phyloP scores from a whole-genome alignment of 768 basidiomycete genomes.

The Boletellus ananiceps region DNA sequence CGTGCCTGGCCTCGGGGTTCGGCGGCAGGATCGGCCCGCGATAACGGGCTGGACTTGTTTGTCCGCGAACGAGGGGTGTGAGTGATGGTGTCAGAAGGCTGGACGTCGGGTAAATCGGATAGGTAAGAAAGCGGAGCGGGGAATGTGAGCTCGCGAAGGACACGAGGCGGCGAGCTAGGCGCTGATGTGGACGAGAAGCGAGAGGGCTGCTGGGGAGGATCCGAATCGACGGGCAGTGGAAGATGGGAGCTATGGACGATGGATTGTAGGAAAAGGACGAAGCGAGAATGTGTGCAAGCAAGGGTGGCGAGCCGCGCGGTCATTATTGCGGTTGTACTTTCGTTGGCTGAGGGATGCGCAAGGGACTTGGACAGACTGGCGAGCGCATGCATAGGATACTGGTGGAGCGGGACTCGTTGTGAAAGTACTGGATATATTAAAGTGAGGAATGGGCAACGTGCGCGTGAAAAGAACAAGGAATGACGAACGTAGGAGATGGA shows the following conservation, averaged over 20 bases:
- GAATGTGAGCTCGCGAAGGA: constrained; percentile 59
- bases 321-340: constrained; percentile 16
- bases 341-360: constrained; percentile 28
- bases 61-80: constrained; percentile 7
- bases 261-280: constrained; percentile 70
- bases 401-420: constrained; percentile 57
- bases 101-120: constrained; percentile 17
- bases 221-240: constrained; percentile 44
- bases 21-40: constrained; percentile 10
- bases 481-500: constrained; percentile 62
- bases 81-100: constrained; percentile 4
- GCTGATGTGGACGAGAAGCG: constrained; percentile 14
- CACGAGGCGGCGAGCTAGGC: constrained; percentile 26
- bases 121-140: constrained; percentile 65
- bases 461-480: constrained; percentile 7
- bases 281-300: constrained; percentile 64
- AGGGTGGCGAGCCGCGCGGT: constrained; percentile 43
- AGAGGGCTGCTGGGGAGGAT: constrained; percentile 30
- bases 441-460: constrained; percentile 4
- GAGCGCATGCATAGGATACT: constrained; percentile 67
- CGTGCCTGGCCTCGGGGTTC: constrained; percentile 14
- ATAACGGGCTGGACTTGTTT: constrained; percentile 20
- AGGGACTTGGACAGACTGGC: constrained; percentile 41
- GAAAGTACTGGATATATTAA: constrained; percentile 49
- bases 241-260: constrained; percentile 58